phyloP scores from a whole-genome alignment of 2,329 filamentous ascomycete genomes.

The Beauveria scarabaeidicola region DNA sequence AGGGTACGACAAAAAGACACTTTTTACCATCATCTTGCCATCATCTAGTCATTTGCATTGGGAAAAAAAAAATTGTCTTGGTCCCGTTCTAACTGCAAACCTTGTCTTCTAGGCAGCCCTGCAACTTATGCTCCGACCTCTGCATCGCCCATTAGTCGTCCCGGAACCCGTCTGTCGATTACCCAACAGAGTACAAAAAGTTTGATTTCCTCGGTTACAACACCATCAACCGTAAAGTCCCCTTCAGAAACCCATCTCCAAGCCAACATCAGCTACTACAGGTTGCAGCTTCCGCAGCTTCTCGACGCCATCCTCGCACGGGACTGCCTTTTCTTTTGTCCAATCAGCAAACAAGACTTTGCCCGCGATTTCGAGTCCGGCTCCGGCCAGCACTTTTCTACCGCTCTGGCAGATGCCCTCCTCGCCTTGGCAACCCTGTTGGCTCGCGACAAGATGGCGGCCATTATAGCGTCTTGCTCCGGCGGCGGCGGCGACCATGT shows the following conservation, averaged over 20 bases:
- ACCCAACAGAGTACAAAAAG: not conserved
- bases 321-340: constrained; percentile 1
- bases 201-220: not conserved
- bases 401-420: not conserved
- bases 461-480: not conserved
- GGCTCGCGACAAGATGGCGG: not conserved
- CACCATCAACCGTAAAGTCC: not conserved
- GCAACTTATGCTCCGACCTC: not conserved
- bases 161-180: not conserved
- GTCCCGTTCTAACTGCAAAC: not conserved
- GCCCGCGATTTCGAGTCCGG: not conserved
- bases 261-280: not conserved
- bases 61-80: no score
- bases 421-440: not conserved
- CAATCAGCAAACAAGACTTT: not conserved
- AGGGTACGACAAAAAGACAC: not conserved
- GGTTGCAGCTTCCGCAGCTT: not conserved
- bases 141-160: not conserved
- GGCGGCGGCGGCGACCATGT: no score
- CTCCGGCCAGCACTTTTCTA: not conserved
- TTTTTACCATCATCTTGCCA: not conserved
- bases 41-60: not conserved
- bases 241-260: not conserved
- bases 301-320: not conserved
- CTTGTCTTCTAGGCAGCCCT: not conserved